A percentile compares a stretch with the other conserved stretches of the same genome.
These are phyloP conservation scores for Acer campestre DNA, from an alignment of 345 rosid species.

Conservation along the genomic window DNA sequence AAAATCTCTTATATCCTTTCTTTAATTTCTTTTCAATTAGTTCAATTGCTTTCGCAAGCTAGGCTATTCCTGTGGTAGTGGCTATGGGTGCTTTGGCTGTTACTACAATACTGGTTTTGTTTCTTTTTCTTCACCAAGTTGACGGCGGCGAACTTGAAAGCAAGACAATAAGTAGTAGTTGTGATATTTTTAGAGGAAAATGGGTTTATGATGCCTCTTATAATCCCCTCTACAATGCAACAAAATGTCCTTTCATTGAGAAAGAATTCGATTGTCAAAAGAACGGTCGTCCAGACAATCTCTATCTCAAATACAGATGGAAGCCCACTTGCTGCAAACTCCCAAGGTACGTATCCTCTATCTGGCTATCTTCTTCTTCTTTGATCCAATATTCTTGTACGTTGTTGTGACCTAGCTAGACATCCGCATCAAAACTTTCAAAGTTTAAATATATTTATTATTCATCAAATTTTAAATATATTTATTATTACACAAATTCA, in stretches of 20 bases:
- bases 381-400: not conserved
- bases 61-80: no score
- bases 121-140: not conserved
- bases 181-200: conserved; percentile 39
- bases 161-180: conserved; percentile 1
- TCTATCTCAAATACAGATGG: conserved; percentile 57
- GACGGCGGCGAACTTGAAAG: not conserved
- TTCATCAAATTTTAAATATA: no score
- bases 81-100: not conserved
- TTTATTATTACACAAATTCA: no score
- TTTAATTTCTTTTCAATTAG: no score
- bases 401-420: no score
- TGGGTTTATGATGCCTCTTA: conserved; percentile 47
- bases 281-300: conserved; percentile 47
- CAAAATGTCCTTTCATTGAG: conserved; percentile 48
- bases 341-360: conserved; percentile 35
- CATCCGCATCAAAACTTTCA: no score
- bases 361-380: not conserved
- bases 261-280: conserved; percentile 44
- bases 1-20: no score
- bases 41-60: no score
- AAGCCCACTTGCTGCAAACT: conserved; percentile 45
- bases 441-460: no score
- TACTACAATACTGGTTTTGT: not conserved
- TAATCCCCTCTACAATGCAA: conserved; percentile 33